Conservation (phyloP, 345 rosid genomes). For the Laguncularia racemosa region DNA sequence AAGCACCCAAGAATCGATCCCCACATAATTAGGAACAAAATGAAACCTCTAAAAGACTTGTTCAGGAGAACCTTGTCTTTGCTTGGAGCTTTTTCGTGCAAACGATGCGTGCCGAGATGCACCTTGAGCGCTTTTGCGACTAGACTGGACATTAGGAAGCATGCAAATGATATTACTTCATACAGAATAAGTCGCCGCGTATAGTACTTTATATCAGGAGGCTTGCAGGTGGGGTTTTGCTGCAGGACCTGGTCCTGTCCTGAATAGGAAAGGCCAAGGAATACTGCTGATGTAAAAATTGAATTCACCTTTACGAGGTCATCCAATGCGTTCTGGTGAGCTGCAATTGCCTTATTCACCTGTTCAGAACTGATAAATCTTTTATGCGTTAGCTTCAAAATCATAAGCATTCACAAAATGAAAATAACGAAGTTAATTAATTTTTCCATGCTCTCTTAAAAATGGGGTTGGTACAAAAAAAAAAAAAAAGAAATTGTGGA, state of each 20-base stretch:
- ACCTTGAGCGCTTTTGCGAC: constrained; percentile 8
- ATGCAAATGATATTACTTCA: constrained; percentile 27
- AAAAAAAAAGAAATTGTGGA: too few relatives aligned
- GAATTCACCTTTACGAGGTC: constrained; percentile 34
- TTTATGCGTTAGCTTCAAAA: too few relatives aligned
- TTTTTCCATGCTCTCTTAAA: too few relatives aligned
- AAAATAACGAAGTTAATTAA: too few relatives aligned
- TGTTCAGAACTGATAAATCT: too few relatives aligned
- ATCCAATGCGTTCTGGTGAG: constrained; percentile 15
- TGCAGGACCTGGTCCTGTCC: constrained; percentile 8
- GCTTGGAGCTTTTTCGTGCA: too few relatives aligned
- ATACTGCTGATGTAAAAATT: constrained; percentile 30
- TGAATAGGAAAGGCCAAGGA: constrained; percentile 24
- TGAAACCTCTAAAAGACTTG: not conserved
- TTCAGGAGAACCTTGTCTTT: not conserved
- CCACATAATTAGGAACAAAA: not conserved
- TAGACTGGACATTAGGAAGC: constrained; percentile 29
- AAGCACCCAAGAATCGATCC: not conserved
- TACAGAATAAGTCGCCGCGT: constrained; percentile 5
- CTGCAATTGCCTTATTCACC: not conserved
- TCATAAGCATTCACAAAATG: too few relatives aligned
- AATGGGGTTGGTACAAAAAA: too few relatives aligned
- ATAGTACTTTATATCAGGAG: not conserved
- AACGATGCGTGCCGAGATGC: not conserved
- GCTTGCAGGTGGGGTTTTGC: constrained; percentile 10